Evolutionary conservation across 768 basidiomycete species (phyloP).

Genomic region (Panus rudis): DNA sequence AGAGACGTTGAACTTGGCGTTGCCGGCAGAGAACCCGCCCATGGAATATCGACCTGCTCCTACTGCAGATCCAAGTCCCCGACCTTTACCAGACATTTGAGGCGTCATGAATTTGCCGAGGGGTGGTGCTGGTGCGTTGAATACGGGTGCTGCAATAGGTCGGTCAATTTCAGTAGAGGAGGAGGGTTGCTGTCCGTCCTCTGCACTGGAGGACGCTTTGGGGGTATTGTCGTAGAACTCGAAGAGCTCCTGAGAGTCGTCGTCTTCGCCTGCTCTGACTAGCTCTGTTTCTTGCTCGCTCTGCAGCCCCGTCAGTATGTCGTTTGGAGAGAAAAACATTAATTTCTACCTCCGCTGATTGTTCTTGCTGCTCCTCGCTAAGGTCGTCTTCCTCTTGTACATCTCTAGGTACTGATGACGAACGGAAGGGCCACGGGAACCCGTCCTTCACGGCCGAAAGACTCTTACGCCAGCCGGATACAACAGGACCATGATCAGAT

Average conservation of each 20-base stretch:
- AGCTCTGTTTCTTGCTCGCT: too few relatives aligned
- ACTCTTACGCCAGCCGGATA: slow-evolving; percentile 27
- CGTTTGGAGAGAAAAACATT: too few relatives aligned
- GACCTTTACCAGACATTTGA: slow-evolving; percentile 26
- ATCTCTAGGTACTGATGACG: slow-evolving; percentile 18
- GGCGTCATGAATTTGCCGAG: slow-evolving; percentile 51
- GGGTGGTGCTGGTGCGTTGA: slow-evolving; percentile 17
- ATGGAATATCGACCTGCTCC: slow-evolving; percentile 30
- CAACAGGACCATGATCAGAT: slow-evolving; percentile 13
- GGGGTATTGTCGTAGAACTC: slow-evolving; percentile 2
- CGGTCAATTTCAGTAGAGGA: neutral
- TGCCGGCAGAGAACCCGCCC: slow-evolving; percentile 24
- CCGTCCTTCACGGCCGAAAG: slow-evolving; percentile 26
- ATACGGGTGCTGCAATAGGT: slow-evolving; percentile 11
- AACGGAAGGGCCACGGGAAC: slow-evolving; percentile 23
- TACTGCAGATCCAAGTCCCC: neutral
- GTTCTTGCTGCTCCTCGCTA: slow-evolving; percentile 5
- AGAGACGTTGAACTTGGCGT: too few relatives aligned
- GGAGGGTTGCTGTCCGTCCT: neutral
- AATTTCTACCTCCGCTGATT: slow-evolving; percentile 13
- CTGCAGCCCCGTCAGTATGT: too few relatives aligned
- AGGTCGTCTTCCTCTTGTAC: slow-evolving; percentile 14
- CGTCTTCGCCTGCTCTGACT: slow-evolving; percentile 7
- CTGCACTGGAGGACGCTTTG: neutral
- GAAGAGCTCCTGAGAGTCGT: slow-evolving; percentile 12